Evolutionary conservation across 441 rosid species (phyloP), one percentile per base, ranked within the genome.

Genomic region (Kokia cookei): DNA sequence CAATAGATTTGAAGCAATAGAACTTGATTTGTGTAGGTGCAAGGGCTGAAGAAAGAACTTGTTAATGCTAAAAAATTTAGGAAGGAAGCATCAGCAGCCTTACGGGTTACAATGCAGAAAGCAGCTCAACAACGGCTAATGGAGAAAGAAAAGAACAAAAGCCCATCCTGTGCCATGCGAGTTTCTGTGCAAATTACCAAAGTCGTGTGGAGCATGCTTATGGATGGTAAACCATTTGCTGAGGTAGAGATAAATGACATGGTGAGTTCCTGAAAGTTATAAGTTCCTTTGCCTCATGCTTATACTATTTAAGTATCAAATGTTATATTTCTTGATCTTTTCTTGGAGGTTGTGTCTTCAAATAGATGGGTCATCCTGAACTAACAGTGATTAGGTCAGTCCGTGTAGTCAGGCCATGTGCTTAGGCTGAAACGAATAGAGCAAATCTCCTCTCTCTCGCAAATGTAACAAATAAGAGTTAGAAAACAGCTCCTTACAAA

Each of bases 161-260:
- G 97, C 71, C 98, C 99, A 48, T 93, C 99, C 53, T 93, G 84
- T 80, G 99, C 99, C 66, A 96, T 96, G 99, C 97, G 98, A 24
- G 87, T 93, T 77, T 92, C 97, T 37, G 79, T 96, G 81, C 91
- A 93, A 81, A 91, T 93, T 78, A 81, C 77, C 78, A 91, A 92
- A 87, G 93, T 93, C 60, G 90, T 87, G 26, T 96, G 99, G 99
- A 85, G 91, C 85, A 96, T 96, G 99, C 87, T 96, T 80, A 72
- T 90, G 75, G 99, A 96, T 83, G 97, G 98, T 55, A 96, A 96
- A 91, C 75, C 98, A 73, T 92, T 96, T 82, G 92, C 99, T 27
- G 99, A 96, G 87, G 96, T 97, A 77, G 99, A 96, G 87, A 96
- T 96, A 83, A 92, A 93, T 86, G 97, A 94, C 81, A 88, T 96